Evolutionary conservation across 2,329 filamentous ascomycete species (phyloP).

Genomic region (Aotearoamyces nothofagi): DNA sequence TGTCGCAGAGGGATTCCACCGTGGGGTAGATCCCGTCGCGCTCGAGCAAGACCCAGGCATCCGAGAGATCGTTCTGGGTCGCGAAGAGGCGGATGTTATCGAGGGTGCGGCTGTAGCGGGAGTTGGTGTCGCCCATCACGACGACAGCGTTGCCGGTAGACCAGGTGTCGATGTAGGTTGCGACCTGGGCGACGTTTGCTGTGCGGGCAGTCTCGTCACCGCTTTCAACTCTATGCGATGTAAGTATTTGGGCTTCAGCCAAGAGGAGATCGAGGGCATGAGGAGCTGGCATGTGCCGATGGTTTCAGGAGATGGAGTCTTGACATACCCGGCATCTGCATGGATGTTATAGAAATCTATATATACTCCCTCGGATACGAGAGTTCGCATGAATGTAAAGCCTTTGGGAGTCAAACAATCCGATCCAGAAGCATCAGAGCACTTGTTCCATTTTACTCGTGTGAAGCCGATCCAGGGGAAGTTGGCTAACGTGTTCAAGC

Average conservation of each 20-base stretch:
- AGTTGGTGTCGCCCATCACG: slow-evolving; percentile 50
- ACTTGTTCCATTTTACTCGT: slow-evolving; percentile 42
- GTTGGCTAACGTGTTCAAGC: slow-evolving; percentile 48
- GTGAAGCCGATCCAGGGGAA: slow-evolving; percentile 38
- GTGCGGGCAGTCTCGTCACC: slow-evolving; percentile 39
- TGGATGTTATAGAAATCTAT: slow-evolving; percentile 54
- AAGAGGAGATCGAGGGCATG: too few relatives aligned
- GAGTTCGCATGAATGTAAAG: slow-evolving; percentile 49
- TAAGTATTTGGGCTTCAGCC: too few relatives aligned
- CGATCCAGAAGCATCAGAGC: slow-evolving; percentile 34
- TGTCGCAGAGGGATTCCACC: slow-evolving; percentile 42
- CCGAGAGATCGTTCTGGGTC: slow-evolving; percentile 34
- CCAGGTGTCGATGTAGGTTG: slow-evolving; percentile 37
- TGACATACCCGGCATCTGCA: slow-evolving; percentile 39
- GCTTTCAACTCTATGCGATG: slow-evolving; percentile 25
- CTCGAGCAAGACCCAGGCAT: slow-evolving; percentile 43
- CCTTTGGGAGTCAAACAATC: slow-evolving; percentile 58
- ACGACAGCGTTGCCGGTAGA: slow-evolving; percentile 46
- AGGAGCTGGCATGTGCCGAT: too few relatives aligned
- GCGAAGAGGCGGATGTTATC: slow-evolving; percentile 36
- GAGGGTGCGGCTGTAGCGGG: slow-evolving; percentile 40
- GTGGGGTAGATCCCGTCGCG: slow-evolving; percentile 29
- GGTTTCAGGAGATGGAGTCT: too few relatives aligned
- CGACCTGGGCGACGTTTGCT: slow-evolving; percentile 42
- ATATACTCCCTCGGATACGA: slow-evolving; percentile 35